A percentile compares a stretch with the other conserved stretches of the same genome.
Conservation (phyloP, 768 basidiomycete species). For the Hemileccinum rubropunctum region DNA sequence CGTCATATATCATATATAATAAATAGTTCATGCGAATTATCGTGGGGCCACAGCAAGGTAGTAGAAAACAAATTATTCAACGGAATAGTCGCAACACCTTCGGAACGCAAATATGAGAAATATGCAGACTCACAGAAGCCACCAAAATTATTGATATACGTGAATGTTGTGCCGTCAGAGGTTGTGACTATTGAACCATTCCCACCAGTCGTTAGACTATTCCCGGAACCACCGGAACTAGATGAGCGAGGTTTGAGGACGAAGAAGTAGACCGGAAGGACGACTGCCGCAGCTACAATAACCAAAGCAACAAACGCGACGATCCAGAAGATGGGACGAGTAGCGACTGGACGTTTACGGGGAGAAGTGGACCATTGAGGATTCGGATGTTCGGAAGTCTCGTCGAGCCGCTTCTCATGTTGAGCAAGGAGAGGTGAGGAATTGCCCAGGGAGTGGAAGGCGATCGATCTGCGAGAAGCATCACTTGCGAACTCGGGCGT, state of each 20-base stretch:
- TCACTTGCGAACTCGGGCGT: slow-evolving; percentile 12
- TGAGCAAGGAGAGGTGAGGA: slow-evolving; percentile 24
- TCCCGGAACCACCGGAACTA: slow-evolving; percentile 5
- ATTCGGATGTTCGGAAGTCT: slow-evolving; percentile 1
- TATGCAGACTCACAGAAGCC: slow-evolving; percentile 56
- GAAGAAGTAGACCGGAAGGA: slow-evolving; percentile 40
- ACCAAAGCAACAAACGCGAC: slow-evolving; percentile 27
- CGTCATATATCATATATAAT: background rate
- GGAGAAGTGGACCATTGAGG: background rate
- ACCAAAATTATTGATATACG: slow-evolving; percentile 75
- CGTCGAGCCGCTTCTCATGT: slow-evolving; percentile 15
- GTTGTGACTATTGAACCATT: slow-evolving; percentile 66
- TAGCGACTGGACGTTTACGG: slow-evolving; percentile 18
- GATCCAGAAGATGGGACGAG: slow-evolving; percentile 27
- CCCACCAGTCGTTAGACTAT: slow-evolving; percentile 43
- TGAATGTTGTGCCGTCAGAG: slow-evolving; percentile 69
- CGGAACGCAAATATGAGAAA: background rate
- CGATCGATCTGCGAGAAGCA: slow-evolving; percentile 24
- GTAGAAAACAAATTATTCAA: background rate
- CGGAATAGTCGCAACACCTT: no score
- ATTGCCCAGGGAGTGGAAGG: slow-evolving; percentile 19
- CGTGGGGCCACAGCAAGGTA: background rate
- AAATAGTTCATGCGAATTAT: background rate
- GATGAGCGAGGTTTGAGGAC: slow-evolving; percentile 24
- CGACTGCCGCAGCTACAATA: slow-evolving; percentile 36